Percentiles rank a stretch among this genome's conserved stretches.
These are phyloP conservation scores for Nakazawaea siamensis DNA, from an alignment of 805 yeast genomes.

Conservation along the genomic window DNA sequence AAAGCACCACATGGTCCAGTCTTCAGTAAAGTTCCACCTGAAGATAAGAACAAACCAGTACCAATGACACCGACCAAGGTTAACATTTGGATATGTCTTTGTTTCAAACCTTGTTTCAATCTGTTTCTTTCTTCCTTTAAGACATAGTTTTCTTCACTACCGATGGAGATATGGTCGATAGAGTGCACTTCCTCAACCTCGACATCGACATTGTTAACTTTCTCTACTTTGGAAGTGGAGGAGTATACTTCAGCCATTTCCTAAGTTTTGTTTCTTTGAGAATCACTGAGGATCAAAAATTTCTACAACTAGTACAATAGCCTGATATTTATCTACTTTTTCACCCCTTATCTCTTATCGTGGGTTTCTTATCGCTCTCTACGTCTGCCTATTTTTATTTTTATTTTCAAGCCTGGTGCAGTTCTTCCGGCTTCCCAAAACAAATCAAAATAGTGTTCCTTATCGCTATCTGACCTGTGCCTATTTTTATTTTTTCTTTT, in stretches of 20 bases:
- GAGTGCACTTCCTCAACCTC: constrained; percentile 9
- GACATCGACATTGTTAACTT: constrained; percentile 5
- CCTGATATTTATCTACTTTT: no score
- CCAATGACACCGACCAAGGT: constrained; percentile 35
- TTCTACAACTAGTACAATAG: no score
- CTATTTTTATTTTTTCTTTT: no score
- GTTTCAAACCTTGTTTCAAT: constrained; percentile 20
- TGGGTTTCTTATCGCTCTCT: no score
- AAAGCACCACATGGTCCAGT: constrained; percentile 29
- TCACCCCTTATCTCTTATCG: no score
- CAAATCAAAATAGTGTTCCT: no score
- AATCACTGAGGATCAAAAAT: no score
- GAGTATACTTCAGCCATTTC: constrained; percentile 2
- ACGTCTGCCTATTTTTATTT: no score
- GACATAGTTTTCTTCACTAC: constrained; percentile 10
- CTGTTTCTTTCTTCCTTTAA: constrained; percentile 9
- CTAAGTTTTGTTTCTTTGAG: no score
- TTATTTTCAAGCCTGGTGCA: no score
- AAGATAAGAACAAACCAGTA: constrained; percentile 28
- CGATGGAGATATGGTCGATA: not conserved
- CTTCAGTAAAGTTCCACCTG: constrained; percentile 24
- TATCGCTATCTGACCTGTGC: no score
- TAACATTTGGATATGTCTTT: constrained; percentile 30
- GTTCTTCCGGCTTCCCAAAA: no score
- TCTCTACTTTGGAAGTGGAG: constrained; percentile 3